Conservation (phyloP, 306 rosid genomes). For the Morella rubra region DNA sequence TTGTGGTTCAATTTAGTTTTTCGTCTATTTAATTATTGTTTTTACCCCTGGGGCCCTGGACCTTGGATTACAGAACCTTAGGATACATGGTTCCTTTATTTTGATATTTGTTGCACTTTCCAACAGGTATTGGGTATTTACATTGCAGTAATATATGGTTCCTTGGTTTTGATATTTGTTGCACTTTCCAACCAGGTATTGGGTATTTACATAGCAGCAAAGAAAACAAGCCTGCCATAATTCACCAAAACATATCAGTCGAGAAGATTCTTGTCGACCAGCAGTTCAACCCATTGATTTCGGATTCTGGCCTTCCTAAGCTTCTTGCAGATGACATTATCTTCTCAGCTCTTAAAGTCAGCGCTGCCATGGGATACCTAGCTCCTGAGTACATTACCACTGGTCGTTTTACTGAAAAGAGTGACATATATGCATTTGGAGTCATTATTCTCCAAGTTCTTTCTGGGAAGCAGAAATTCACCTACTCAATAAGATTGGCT, state of each 20-base stretch:
- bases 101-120: too few relatives aligned
- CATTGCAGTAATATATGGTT: too few relatives aligned
- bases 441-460: constrained; percentile 78
- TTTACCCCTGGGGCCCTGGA: background rate
- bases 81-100: background rate
- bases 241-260: constrained; percentile 87
- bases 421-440: constrained; percentile 90
- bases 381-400: constrained; percentile 91
- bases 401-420: constrained; percentile 85
- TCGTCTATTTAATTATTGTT: background rate
- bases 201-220: constrained; percentile 72
- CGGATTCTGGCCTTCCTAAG: constrained; percentile 74
- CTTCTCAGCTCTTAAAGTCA: constrained; percentile 79
- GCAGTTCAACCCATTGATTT: constrained; percentile 70
- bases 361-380: constrained; percentile 98
- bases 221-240: constrained; percentile 59
- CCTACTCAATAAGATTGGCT: constrained; percentile 50
- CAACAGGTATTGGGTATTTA: too few relatives aligned
- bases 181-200: constrained; percentile 52
- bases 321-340: constrained; percentile 95
- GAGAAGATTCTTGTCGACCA: constrained; percentile 78
- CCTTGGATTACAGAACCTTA: too few relatives aligned
- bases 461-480: constrained; percentile 56
- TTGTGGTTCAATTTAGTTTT: too few relatives aligned
- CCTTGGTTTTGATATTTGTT: constrained; percentile 5